Conservation (phyloP, 2,329 filamentous ascomycete genomes). For the Alternaria arborescens region DNA sequence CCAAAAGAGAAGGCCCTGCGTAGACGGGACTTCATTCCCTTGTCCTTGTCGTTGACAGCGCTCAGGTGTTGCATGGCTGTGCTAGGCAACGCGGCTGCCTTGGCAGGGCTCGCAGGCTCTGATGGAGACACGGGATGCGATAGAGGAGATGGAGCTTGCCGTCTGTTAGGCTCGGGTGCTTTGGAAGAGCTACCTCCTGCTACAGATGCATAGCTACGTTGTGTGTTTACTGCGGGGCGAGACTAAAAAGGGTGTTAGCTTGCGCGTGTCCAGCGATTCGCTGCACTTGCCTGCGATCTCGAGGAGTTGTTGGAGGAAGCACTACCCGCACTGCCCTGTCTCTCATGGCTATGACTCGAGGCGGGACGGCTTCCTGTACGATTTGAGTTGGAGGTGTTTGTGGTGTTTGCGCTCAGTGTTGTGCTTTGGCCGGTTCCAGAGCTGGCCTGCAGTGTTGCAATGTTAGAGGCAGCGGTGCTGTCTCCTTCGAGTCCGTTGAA, state of each 20-base stretch:
- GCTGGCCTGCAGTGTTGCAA: slow-evolving; percentile 27
- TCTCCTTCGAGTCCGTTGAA: slow-evolving; percentile 70
- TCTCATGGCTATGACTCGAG: slow-evolving; percentile 48
- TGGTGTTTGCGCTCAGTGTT: slow-evolving; percentile 23
- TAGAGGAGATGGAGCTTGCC: slow-evolving; percentile 57
- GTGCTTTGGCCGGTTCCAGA: slow-evolving; percentile 20
- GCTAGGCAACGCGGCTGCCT: slow-evolving; percentile 55
- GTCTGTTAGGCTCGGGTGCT: slow-evolving; percentile 53
- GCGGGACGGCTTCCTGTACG: slow-evolving; percentile 40
- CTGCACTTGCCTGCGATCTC: slow-evolving; percentile 45
- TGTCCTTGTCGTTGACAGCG: slow-evolving; percentile 85
- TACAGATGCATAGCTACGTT: slow-evolving; percentile 29
- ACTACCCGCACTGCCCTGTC: slow-evolving; percentile 51
- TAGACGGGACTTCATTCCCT: slow-evolving; percentile 85
- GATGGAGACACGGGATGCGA: slow-evolving; percentile 55
- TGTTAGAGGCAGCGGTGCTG: slow-evolving; percentile 24
- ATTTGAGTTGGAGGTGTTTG: slow-evolving; percentile 42
- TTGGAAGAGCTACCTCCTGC: slow-evolving; percentile 29
- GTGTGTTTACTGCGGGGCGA: slow-evolving; percentile 32
- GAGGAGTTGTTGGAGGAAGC: slow-evolving; percentile 45
- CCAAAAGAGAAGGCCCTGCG: slow-evolving; percentile 96
- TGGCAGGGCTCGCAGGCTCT: slow-evolving; percentile 38
- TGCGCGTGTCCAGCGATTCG: not conserved
- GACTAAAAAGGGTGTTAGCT: slow-evolving; percentile 24
- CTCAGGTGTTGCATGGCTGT: slow-evolving; percentile 85